Evolutionary conservation across 1,284 basidiomycete genomes (phyloP).

Genomic region (Ganoderma leucocontextum): DNA sequence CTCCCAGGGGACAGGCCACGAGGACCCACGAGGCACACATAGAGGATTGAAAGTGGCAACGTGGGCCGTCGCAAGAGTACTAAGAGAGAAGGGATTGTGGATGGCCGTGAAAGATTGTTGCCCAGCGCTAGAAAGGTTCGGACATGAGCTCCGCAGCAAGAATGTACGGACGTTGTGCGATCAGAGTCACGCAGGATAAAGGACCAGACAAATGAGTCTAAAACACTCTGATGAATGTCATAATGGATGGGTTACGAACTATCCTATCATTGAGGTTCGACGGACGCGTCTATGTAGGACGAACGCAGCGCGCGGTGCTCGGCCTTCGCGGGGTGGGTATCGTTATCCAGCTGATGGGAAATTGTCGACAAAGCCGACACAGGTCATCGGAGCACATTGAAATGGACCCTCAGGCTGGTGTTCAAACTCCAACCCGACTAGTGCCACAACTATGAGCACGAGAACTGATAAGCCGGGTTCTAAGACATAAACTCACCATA

Average conservation of each 20-base stretch:
- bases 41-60: neutral
- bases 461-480: neutral
- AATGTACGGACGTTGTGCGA: neutral
- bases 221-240: neutral
- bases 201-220: neutral
- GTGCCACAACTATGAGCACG: neutral
- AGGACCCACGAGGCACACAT: neutral
- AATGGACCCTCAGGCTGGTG: neutral
- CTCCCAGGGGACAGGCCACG: neutral
- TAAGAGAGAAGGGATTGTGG: conserved; percentile 4
- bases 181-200: neutral
- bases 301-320: neutral
- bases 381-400: neutral
- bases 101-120: neutral
- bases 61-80: neutral
- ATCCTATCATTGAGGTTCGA: neutral
- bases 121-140: neutral
- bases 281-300: neutral
- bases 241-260: neutral
- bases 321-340: neutral
- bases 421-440: no score
- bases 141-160: neutral
- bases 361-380: neutral
- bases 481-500: neutral
- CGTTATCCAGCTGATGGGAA: no score